Base-by-base conservation (phyloP, 495 filamentous ascomycete species). In the Tuber umbilicatum region DNA sequence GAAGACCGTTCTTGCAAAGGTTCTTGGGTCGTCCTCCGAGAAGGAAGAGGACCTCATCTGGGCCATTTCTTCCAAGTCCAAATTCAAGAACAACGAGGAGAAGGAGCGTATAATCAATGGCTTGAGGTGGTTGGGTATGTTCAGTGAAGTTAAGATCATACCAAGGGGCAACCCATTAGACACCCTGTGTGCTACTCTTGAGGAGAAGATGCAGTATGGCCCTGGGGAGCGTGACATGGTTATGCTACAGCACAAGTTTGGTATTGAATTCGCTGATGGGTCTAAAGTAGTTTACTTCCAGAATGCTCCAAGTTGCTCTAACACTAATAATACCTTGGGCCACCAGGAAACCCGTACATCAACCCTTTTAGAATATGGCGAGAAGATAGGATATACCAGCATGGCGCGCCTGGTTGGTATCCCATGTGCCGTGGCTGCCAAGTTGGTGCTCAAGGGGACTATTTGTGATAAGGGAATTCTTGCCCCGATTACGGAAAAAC, bases 211-310 rank as follows among this genome's bases (percentile, higher is more conserved):
- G 93, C 87, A 91, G 83, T 97, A 90, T 83, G 92, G 87, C 78
- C 86, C 90, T 73, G 90, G 88, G 50, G 95, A 97, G 89, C 89
- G 94, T 55, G 93, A 96, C 81, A 85, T 97, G 70, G 89, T 90
- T 72, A 92, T 95, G 88, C 89, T 97, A 55, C 93, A 96, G 85
- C 95, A 99, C 88, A 93, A 91, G 83, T 97, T 97, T 83, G 91
- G 90, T 83, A 92, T 97, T 80, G 91, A 97, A 87, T 84, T 90
- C 82, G 88, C 89, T 82, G 92, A 97, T 80, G 91, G 90, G 76
- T 86, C 82, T 73, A 85, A 55, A 79, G 82, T 83, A 68, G 67
- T 73, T 38, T 50, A 64, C 10, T 31, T 5, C n/a, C 35, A 38
- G 39, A 41, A 5, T 43, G 17, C 17, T 1, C 10, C 68, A 39